A percentile compares a stretch with the other conserved stretches of the same genome.
Evolutionary conservation across 805 yeast species (phyloP).

Genomic region (Wickerhamiella dianesei): DNA sequence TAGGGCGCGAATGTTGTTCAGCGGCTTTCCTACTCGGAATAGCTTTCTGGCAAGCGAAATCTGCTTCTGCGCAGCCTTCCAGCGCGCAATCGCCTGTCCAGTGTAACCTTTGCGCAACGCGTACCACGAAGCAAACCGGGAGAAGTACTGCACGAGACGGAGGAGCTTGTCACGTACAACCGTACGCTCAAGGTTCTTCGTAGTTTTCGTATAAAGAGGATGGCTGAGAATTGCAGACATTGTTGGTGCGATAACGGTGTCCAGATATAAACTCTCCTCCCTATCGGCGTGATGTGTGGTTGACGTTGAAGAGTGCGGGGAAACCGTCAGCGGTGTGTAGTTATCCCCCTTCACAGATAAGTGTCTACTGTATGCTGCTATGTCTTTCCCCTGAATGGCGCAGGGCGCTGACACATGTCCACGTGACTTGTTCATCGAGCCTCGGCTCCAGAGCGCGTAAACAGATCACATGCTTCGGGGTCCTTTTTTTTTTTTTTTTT

Average conservation of each 20-base stretch:
- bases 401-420: too few species aligned
- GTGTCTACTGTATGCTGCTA: too few species aligned
- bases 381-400: too few species aligned
- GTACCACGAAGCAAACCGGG: conserved; percentile 57
- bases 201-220: conserved; percentile 16
- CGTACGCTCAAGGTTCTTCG: conserved; percentile 17
- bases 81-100: conserved; percentile 33
- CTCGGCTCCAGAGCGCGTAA: too few species aligned
- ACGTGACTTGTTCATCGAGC: too few species aligned
- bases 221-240: conserved; percentile 13
- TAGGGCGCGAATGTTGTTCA: conserved; percentile 54
- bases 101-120: conserved; percentile 43
- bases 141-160: conserved; percentile 67
- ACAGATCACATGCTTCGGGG: too few species aligned
- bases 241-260: not conserved
- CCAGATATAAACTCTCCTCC: not conserved
- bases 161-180: conserved; percentile 72
- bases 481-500: too few species aligned
- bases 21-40: conserved; percentile 69
- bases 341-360: too few species aligned
- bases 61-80: conserved; percentile 45
- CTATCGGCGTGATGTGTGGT: not conserved
- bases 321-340: not conserved
- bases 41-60: conserved; percentile 68
- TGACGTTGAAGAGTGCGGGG: not conserved